Base-by-base conservation (phyloP, 805 yeast genomes). In the Wickerhamiella australiensis region DNA sequence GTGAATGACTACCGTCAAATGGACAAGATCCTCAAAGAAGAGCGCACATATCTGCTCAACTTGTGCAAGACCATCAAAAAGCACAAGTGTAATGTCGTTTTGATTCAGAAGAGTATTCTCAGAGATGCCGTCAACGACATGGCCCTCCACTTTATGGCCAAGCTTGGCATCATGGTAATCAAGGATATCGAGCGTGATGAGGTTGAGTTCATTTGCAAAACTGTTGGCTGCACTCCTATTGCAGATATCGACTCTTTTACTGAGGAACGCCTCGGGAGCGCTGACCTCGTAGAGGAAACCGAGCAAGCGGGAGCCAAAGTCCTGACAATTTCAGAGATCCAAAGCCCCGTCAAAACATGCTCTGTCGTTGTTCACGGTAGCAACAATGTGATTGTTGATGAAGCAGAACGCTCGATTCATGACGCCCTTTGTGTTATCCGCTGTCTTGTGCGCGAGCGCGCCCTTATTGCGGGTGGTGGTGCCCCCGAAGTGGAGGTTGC, bases 1-100 rank as follows among this genome's bases (percentile, higher is more conserved):
- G 97, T 92, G 50, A 92, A 85, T 63, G 99, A 92, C 67, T 92
- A 92, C 72, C 79, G 98, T 68, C 98, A 92, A 69, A 92, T 92
- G 99, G 99, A 92, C 68, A 92, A 90, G 71, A 92, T 92, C 59
- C 74, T 92, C 64, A 92, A 94, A 64, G 99, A 92, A 69, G 98
- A 92, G 73, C 81, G 99, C 65, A 92, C 95, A 25, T 92, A 92
- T 65, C 71, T 92, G 62, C 76, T 92, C 64, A 90, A 90, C 66
- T 84, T 92, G 64, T 88, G 96, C 73, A 92, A 92, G 68, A 86
- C 85, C 65, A 86, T 92, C 69, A 92, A 94, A 65, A 92, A 92
- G 74, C 82, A 96, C 56, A 92, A 88, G 68, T 92, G 98, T 73
- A 88, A 88, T 59, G 96, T 87, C 51, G 66, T 87, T 57, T 72